A percentile compares a stretch with the other conserved stretches of the same genome.
These are phyloP conservation scores for Waltiozyma sp. DNA, from an alignment of 1,139 yeast species.

Conservation along the genomic window DNA sequence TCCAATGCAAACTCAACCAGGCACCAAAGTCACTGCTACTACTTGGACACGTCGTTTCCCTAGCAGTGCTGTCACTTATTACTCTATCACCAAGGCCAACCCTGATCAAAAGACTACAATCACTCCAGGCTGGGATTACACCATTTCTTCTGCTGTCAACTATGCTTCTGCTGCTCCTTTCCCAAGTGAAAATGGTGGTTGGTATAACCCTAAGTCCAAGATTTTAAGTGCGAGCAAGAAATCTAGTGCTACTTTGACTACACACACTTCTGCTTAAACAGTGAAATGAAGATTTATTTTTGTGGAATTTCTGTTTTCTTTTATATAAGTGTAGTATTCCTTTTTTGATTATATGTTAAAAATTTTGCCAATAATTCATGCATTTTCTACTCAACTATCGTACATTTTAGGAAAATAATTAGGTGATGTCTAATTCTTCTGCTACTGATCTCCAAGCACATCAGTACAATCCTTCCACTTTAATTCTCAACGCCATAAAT, in stretches of 20 bases:
- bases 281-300: neutral
- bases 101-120: constrained; percentile 48
- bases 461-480: too few species aligned
- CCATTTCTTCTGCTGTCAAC: constrained; percentile 51
- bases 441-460: neutral
- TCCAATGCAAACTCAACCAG: constrained; percentile 89
- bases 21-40: constrained; percentile 51
- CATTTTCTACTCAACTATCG: neutral
- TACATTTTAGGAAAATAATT: neutral
- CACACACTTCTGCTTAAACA: neutral
- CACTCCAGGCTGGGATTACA: constrained; percentile 79
- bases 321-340: neutral
- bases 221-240: constrained; percentile 13
- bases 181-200: constrained; percentile 46
- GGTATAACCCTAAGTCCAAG: constrained; percentile 30
- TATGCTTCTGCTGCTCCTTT: constrained; percentile 57
- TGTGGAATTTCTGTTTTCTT: too few species aligned
- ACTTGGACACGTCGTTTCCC: constrained; percentile 55
- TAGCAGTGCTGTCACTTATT: constrained; percentile 55
- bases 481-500: constrained; percentile 9
- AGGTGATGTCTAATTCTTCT: too few species aligned
- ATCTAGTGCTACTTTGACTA: constrained; percentile 1
- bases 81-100: constrained; percentile 29
- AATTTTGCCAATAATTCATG: too few species aligned
- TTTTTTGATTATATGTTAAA: neutral